phyloP scores from a whole-genome alignment of 495 filamentous ascomycete species.

The Penicillium ucsense region DNA sequence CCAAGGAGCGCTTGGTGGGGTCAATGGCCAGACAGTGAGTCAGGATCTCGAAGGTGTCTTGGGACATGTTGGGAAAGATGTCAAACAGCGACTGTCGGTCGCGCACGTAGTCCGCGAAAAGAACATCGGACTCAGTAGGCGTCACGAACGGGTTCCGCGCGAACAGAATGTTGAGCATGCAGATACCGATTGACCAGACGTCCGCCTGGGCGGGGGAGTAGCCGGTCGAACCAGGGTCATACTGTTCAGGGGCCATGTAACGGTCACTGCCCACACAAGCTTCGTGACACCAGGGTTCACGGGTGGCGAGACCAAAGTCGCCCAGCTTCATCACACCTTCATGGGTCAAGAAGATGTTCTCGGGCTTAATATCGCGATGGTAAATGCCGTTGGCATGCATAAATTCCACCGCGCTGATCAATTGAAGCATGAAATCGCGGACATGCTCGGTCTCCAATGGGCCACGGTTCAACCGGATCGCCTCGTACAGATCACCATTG shows the following conservation, averaged over 20 bases:
- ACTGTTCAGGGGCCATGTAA: constrained; percentile 98
- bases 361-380: constrained; percentile 98
- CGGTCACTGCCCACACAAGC: constrained; percentile 91
- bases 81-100: constrained; percentile 95
- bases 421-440: constrained; percentile 90
- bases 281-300: constrained; percentile 78
- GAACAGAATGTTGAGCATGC: constrained; percentile 91
- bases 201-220: constrained; percentile 93
- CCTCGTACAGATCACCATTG: constrained; percentile 96
- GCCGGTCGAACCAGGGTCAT: constrained; percentile 71
- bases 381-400: constrained; percentile 87
- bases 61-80: constrained; percentile 96
- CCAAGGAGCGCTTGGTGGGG: constrained; percentile 77
- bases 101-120: constrained; percentile 84
- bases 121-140: constrained; percentile 73
- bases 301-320: constrained; percentile 88
- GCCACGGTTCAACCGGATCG: constrained; percentile 78
- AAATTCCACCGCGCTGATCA: constrained; percentile 80
- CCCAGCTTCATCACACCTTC: constrained; percentile 89
- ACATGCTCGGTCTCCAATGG: constrained; percentile 94
- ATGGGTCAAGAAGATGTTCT: constrained; percentile 92
- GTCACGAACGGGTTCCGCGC: constrained; percentile 88
- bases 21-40: constrained; percentile 80
- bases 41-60: constrained; percentile 92
- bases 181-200: constrained; percentile 94